Evolutionary conservation across 2,329 filamentous ascomycete genomes (phyloP), one percentile per base, ranked within the genome.

Genomic region (Cryphonectria naterciae): DNA sequence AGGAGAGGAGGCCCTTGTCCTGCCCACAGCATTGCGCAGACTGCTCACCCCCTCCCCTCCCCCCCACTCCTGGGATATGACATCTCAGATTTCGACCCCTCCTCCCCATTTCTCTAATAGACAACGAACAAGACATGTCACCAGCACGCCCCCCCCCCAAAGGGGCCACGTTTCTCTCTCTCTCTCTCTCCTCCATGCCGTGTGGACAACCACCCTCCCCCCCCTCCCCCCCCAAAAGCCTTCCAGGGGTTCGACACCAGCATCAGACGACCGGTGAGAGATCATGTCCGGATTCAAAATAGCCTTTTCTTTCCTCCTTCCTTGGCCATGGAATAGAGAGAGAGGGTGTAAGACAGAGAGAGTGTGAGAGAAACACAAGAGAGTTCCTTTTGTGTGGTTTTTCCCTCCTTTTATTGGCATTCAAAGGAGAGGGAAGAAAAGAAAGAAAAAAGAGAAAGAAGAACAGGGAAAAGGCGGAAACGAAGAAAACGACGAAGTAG

Each of bases 261-360:
- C n/a, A n/a, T 28, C 54, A 25, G 25, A 19, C 39, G 22, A 35
- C 54, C 65, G 52, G 65, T 67, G 65, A 61, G 39, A 25, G 22
- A 41, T 35, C 52, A 28, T 54, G 17, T 25, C 22, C 32, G 10
- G 25, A 4, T 64, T 39, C 37, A 25, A 28, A 19, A n/a, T 39
- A 46, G 39, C 13, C 19, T 61, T 35, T 39, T 28, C 32, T 6
- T 15, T 22, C 39, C 22, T 8, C 41, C 10, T n/a, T n/a, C 22
- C 22, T 17, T 46, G 43, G 37, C 37, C 10, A 11, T 39, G 8
- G 11, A 39, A 39, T 11, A 37, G 37, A 39, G 37, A 39, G 37
- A 39, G 37, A 39, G 37, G n/a, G n/a, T n/a, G n/a, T n/a, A n/a
- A n/a, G n/a, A n/a, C n/a, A 3, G 17, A 2, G 43, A n/a, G 22